Base-by-base conservation (phyloP, 2,329 filamentous ascomycete genomes). In the Pyricularia sp. region DNA sequence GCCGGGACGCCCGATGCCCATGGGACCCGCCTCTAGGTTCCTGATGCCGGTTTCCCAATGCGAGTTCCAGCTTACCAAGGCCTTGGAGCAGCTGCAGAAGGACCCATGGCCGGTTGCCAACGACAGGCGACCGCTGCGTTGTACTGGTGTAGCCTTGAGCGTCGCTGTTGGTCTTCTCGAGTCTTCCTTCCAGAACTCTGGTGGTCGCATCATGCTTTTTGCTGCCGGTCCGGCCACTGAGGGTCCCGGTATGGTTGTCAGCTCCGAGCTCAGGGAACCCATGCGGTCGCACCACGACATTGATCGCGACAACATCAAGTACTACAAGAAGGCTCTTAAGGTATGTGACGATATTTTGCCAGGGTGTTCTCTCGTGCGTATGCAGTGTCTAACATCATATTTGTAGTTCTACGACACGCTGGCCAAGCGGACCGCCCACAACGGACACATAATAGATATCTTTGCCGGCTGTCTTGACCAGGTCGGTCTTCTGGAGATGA, bases 201-300 rank as follows among this genome's bases (percentile, higher is more conserved):
- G 95, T 74, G 94, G 92, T 7, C 90, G 95, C 72, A 93, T 99
- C 75, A 99, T 99, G 95, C 85, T 98, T 64, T 99, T 99, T 79
- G 92, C 94, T 68, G 96, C 94, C 76, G 95, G 95, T 50, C 91
- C 95, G 68, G 93, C 94, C 59, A 99, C 95, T 0, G 95, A 99
- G 79, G 95, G 95, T 1, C 95, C 95, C 12, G 95, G 95, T 71
- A 93, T 97, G 87, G 95, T 99, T 36, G 95, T 99, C 77, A 94
- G 94, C 2, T 92, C 95, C 28, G 95, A 99, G 80, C 83, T 99
- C 72, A 91, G 94, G 78, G 95, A 99, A 78, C 93, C 96, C 11
- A 98, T 99, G 73, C 91, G 95, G 76, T 98, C 94, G 61, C 95
- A 99, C 81, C 95, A 99, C 80, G 95, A 99, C 76, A 99, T 99